Conservation (phyloP, 441 rosid species). For the Biscutella laevigata region DNA sequence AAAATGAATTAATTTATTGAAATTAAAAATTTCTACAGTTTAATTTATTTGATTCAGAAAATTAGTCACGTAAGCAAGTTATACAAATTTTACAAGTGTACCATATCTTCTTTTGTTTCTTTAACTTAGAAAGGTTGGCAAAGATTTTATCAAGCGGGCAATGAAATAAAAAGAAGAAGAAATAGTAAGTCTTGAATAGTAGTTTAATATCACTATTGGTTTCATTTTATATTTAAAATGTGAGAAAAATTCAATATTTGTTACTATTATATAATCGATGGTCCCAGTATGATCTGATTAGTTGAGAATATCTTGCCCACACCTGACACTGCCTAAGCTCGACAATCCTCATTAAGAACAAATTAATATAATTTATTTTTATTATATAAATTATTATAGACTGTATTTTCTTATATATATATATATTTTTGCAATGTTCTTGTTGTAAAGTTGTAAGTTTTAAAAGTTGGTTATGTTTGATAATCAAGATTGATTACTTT, state of each 20-base stretch:
- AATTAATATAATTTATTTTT: no score
- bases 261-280: not conserved
- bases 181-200: not conserved
- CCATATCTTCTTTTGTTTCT: not conserved
- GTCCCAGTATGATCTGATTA: not conserved
- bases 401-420: no score
- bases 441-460: no score
- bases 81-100: no score
- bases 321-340: not conserved
- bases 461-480: no score
- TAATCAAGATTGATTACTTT: no score
- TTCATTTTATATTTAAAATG: no score
- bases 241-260: no score
- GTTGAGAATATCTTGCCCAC: not conserved
- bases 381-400: no score
- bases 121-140: not conserved
- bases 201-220: no score
- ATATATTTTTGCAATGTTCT: no score
- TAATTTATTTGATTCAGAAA: not conserved
- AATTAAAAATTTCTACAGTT: not conserved
- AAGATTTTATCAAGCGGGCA: not conserved
- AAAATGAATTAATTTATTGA: not conserved
- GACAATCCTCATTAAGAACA: conserved; percentile 4
- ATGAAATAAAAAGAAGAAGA: not conserved
- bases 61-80: no score